A percentile compares a stretch with the other conserved stretches of the same genome.
Evolutionary conservation across 2,329 filamentous ascomycete species (phyloP).

Genomic region (Arthrocladium fulminans): DNA sequence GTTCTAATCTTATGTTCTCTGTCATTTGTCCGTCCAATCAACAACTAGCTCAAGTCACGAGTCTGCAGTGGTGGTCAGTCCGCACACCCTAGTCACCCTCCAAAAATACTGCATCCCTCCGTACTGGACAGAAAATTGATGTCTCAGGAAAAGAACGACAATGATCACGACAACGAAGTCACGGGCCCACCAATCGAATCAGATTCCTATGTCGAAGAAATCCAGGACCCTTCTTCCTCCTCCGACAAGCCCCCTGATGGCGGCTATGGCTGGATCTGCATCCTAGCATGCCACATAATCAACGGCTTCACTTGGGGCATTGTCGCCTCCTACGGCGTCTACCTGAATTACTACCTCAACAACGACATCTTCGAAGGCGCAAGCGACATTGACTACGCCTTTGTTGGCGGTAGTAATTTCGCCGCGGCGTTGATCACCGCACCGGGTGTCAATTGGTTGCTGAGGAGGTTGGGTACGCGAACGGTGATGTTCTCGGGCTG

Average conservation of each 20-base stretch:
- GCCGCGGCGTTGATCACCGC: slow-evolving; percentile 23
- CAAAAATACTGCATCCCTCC: too few relatives aligned
- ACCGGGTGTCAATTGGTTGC: slow-evolving; percentile 23
- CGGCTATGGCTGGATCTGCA: slow-evolving; percentile 28
- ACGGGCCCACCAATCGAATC: slow-evolving; percentile 8
- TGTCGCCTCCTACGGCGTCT: slow-evolving; percentile 33
- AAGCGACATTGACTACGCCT: slow-evolving; percentile 25
- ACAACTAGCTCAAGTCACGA: too few relatives aligned
- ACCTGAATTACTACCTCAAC: slow-evolving; percentile 35
- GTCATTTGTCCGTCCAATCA: too few relatives aligned
- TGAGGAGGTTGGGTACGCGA: slow-evolving; percentile 19
- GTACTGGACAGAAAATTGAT: not conserved
- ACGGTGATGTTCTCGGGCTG: slow-evolving; percentile 22
- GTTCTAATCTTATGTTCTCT: too few relatives aligned
- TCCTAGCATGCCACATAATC: slow-evolving; percentile 23
- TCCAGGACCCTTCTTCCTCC: not conserved
- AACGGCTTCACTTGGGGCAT: slow-evolving; percentile 30
- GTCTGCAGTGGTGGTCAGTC: too few relatives aligned
- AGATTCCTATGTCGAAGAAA: slow-evolving; percentile 2
- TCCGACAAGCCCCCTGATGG: slow-evolving; percentile 22
- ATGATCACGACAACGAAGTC: not conserved
- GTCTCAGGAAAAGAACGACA: slow-evolving; percentile 1
- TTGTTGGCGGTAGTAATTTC: slow-evolving; percentile 27
- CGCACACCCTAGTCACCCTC: too few relatives aligned
- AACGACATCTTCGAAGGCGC: slow-evolving; percentile 24